Evolutionary conservation across 805 yeast species (phyloP).

Genomic region (Tetrapisispora namnaoensis): DNA sequence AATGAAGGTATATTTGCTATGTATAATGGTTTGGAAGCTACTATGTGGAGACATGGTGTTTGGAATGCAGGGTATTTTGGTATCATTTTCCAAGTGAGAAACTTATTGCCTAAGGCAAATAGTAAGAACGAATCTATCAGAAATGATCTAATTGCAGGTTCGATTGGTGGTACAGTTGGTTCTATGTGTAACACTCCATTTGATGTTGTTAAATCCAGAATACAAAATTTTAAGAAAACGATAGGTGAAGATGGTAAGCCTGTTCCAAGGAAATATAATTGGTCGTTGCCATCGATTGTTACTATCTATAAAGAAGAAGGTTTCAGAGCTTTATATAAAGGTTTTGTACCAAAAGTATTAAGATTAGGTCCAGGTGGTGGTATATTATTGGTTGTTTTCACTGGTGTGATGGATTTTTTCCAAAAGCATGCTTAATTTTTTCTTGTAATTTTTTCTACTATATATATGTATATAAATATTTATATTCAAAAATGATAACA

Average conservation of each 20-base stretch:
- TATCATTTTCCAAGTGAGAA: slow-evolving; percentile 77
- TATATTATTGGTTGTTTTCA: slow-evolving; percentile 91
- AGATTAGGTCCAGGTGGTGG: slow-evolving; percentile 99
- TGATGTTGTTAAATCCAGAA: slow-evolving; percentile 94
- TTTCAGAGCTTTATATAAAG: slow-evolving; percentile 81
- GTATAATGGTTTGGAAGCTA: slow-evolving; percentile 93
- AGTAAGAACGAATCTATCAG: slow-evolving; percentile 63
- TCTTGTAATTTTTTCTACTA: neutral
- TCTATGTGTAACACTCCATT: slow-evolving; percentile 93
- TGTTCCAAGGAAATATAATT: slow-evolving; percentile 75
- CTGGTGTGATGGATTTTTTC: slow-evolving; percentile 90
- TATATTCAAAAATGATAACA: neutral
- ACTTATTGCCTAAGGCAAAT: slow-evolving; percentile 67
- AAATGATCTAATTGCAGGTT: slow-evolving; percentile 85
- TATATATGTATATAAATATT: neutral
- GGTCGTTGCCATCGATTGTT: slow-evolving; percentile 77
- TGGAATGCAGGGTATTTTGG: slow-evolving; percentile 99
- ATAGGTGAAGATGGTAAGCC: slow-evolving; percentile 50
- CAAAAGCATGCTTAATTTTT: slow-evolving; percentile 29
- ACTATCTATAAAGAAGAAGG: slow-evolving; percentile 83
- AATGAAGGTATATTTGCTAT: slow-evolving; percentile 73
- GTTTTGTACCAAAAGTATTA: slow-evolving; percentile 92
- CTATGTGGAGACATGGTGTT: slow-evolving; percentile 89
- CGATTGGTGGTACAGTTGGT: slow-evolving; percentile 95
- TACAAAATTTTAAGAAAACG: slow-evolving; percentile 44